Conservation (phyloP, 1,284 basidiomycete genomes). For the Megacollybia platyphylla region DNA sequence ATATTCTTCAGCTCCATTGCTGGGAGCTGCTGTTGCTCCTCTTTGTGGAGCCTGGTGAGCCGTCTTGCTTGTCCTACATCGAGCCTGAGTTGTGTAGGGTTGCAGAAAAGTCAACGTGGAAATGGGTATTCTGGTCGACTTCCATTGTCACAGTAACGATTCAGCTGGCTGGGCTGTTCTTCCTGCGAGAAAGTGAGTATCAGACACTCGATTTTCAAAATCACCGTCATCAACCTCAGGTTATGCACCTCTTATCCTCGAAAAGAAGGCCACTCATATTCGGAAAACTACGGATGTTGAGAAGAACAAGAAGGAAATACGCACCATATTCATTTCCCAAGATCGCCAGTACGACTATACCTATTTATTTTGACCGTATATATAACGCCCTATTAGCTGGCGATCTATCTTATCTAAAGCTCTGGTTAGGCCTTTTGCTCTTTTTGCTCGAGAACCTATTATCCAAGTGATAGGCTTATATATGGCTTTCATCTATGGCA, state of each 20-base stretch:
- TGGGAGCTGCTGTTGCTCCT: conserved; percentile 11
- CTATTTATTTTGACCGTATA: conserved; percentile 8
- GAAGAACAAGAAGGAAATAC: conserved; percentile 5
- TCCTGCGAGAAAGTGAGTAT: not conserved
- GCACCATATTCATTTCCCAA: conserved; percentile 12
- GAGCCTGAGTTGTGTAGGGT: conserved; percentile 17
- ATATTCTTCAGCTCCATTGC: conserved; percentile 18
- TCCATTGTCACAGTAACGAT: conserved; percentile 17
- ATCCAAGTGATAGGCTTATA: conserved; percentile 23
- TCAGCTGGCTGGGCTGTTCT: conserved; percentile 16
- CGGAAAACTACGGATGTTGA: conserved; percentile 10
- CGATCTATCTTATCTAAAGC: conserved; percentile 16
- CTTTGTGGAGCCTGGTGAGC: conserved; percentile 3
- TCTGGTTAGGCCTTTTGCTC: conserved; percentile 17
- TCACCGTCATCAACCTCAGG: conserved; percentile 18
- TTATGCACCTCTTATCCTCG: conserved; percentile 17
- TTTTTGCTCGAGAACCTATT: conserved; percentile 25
- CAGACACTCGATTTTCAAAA: conserved; percentile 2
- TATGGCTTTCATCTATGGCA: conserved; percentile 25
- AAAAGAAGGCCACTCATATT: conserved; percentile 12
- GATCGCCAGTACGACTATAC: conserved; percentile 10
- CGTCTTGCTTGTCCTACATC: conserved; percentile 10
- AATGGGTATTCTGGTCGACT: conserved; percentile 19
- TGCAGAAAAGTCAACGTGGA: conserved; percentile 14
- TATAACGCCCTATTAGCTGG: not conserved